Base-by-base conservation (phyloP, 2,329 filamentous ascomycete genomes). In the Venturia aucupariae region DNA sequence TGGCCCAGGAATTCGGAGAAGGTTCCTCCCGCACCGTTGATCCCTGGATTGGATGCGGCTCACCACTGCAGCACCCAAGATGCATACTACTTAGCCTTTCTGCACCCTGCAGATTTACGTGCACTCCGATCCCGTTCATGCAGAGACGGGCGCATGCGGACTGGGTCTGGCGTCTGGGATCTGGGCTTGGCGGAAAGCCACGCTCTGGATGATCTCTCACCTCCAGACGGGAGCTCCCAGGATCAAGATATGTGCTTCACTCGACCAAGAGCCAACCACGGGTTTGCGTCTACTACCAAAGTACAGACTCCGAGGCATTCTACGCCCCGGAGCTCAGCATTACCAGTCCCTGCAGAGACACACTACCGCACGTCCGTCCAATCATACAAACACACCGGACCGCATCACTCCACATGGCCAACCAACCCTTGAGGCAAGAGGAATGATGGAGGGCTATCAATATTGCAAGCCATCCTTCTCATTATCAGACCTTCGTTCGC, bases 391-490 rank as follows among this genome's bases (percentile, higher is more conserved):
- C 19, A 32, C 15, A 57, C 30, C 1, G 8, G 10, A n/a, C 15
- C 27, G 19, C 51, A 7, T 57, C 5, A 15, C 15, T 35, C 24
- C 13, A 57, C 48, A 24, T 54, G 48, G 48, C 13, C 32, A 27
- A 32, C 3, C 17, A 54, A 54, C 10, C 1, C 17, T 4, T 54
- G 3, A 22, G 27, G 15, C 4, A 27, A 27, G 24, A 27, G 27
- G 35, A 17, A n/a, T 4, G 27, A 32, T 35, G 51, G 22, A 51
- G 51, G 51, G 51, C 7, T 35, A 57, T n/a, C 27, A 19, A 57
- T n/a, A 57, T 57, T 19, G 51, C 51, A 57, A 57, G 51, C 51
- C 48, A 54, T 54, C 48, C 24, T 5, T 54, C 10, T 32, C 48
- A 7, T n/a, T n/a, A n/a, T n/a, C n/a, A n/a, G n/a, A 35, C 11